Evolutionary conservation across 2,329 filamentous ascomycete species (phyloP).

Genomic region (Ophiocordyceps camponoti-leonardi): DNA sequence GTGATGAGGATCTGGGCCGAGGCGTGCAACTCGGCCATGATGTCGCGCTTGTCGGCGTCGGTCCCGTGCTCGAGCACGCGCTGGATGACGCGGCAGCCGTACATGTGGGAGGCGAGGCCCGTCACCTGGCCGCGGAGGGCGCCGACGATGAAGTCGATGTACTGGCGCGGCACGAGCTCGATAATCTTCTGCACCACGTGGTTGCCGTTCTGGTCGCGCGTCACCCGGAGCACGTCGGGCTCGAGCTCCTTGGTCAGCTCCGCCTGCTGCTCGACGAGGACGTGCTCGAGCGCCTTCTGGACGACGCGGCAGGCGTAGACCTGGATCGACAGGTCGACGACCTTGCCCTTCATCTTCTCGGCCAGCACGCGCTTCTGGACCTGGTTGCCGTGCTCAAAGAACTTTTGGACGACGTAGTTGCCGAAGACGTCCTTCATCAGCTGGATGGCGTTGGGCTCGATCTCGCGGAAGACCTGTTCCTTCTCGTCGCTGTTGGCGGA

Average conservation of each 20-base stretch:
- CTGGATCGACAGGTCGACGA: constrained; percentile 63
- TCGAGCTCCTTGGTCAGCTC: constrained; percentile 71
- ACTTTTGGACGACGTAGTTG: constrained; percentile 96
- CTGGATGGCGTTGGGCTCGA: constrained; percentile 67
- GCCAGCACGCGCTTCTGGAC: constrained; percentile 79
- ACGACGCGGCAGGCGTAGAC: constrained; percentile 94
- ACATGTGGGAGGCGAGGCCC: constrained; percentile 59
- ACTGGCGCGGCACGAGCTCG: constrained; percentile 56
- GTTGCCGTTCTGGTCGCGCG: constrained; percentile 83
- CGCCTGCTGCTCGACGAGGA: constrained; percentile 82
- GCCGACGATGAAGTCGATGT: constrained; percentile 74
- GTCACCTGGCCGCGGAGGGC: constrained; percentile 62
- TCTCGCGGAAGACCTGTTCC: constrained; percentile 74
- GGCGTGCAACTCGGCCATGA: constrained; percentile 64
- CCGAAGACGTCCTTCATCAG: constrained; percentile 95
- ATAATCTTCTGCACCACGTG: constrained; percentile 94
- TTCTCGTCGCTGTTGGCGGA: constrained; percentile 93
- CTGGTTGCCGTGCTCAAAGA: constrained; percentile 92
- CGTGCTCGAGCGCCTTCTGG: constrained; percentile 85
- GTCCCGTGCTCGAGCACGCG: constrained; percentile 74
- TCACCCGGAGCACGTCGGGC: constrained; percentile 55
- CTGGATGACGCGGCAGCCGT: constrained; percentile 87
- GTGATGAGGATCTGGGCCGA: constrained; percentile 57
- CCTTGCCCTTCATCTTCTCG: constrained; percentile 72
- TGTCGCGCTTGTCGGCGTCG: constrained; percentile 48